Evolutionary conservation across 2,329 filamentous ascomycete species (phyloP).

Genomic region (Parafenestella ontariensis): DNA sequence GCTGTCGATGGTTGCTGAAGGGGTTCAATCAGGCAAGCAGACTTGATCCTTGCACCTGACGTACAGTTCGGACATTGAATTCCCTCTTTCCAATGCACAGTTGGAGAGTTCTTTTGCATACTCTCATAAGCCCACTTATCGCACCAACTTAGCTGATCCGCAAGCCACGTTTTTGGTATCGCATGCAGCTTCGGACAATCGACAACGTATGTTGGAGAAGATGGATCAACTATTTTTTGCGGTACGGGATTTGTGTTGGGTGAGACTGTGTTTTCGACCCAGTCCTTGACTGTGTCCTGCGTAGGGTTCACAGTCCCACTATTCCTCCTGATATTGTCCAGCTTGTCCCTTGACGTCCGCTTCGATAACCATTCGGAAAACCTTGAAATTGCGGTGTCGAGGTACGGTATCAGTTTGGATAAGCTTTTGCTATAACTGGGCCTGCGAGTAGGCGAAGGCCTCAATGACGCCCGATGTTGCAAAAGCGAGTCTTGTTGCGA

Average conservation of each 20-base stretch:
- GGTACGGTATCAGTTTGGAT: slow-evolving; percentile 20
- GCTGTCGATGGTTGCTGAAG: slow-evolving; percentile 34
- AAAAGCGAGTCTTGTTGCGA: slow-evolving; percentile 29
- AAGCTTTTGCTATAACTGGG: slow-evolving; percentile 24
- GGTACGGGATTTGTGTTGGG: slow-evolving; percentile 19
- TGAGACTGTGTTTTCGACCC: slow-evolving; percentile 34
- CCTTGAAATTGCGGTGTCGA: slow-evolving; percentile 16
- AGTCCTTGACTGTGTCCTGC: slow-evolving; percentile 35
- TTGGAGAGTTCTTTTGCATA: slow-evolving; percentile 27
- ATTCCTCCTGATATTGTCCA: slow-evolving; percentile 12
- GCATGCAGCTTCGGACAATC: slow-evolving; percentile 46
- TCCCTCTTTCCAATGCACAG: slow-evolving; percentile 39
- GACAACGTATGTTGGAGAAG: slow-evolving; percentile 39
- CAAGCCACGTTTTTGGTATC: slow-evolving; percentile 37
- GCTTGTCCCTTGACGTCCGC: slow-evolving; percentile 18
- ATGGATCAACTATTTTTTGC: slow-evolving; percentile 18
- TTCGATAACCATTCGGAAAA: slow-evolving; percentile 26
- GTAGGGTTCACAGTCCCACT: slow-evolving; percentile 16
- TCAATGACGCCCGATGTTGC: slow-evolving; percentile 12
- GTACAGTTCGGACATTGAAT: slow-evolving; percentile 43
- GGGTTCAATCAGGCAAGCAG: slow-evolving; percentile 45
- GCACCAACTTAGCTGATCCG: slow-evolving; percentile 38
- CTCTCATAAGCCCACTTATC: slow-evolving; percentile 43
- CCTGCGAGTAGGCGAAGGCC: slow-evolving; percentile 11
- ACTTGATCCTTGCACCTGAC: slow-evolving; percentile 39